Conservation (phyloP, 2,329 filamentous ascomycete genomes). For the Colletotrichum sp. region DNA sequence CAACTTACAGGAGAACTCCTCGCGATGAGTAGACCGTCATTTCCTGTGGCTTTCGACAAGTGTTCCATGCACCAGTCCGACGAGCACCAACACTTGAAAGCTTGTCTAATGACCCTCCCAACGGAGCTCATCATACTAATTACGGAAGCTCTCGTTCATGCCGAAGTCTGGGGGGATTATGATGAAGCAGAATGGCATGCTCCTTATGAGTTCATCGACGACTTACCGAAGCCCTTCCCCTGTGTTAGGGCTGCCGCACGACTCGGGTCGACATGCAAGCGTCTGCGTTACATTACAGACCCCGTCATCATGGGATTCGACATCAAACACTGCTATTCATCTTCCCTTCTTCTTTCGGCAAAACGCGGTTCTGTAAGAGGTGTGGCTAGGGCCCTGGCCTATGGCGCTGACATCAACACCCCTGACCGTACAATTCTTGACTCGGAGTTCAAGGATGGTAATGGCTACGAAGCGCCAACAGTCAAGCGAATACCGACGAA, state of each 20-base stretch:
- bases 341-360: not conserved
- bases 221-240: not conserved
- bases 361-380: not conserved
- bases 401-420: not conserved
- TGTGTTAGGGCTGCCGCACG: not conserved
- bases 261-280: not conserved
- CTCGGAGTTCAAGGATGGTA: fast-evolving
- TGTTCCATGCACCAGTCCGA: no score
- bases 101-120: no score
- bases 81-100: no score
- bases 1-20: not conserved
- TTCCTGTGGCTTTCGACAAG: not conserved
- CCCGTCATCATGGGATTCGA: fast-evolving
- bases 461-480: fast-evolving
- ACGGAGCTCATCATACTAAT: not conserved
- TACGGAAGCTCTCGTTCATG: not conserved
- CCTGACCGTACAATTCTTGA: not conserved
- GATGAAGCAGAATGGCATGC: no score
- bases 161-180: no score
- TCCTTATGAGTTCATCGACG: no score
- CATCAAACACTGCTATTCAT: not conserved
- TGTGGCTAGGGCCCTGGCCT: not conserved
- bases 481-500: not conserved
- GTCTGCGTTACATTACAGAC: not conserved
- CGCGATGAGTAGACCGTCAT: not conserved